Evolutionary conservation across 2,329 filamentous ascomycete species (phyloP).

Genomic region (Phoma herbarum): DNA sequence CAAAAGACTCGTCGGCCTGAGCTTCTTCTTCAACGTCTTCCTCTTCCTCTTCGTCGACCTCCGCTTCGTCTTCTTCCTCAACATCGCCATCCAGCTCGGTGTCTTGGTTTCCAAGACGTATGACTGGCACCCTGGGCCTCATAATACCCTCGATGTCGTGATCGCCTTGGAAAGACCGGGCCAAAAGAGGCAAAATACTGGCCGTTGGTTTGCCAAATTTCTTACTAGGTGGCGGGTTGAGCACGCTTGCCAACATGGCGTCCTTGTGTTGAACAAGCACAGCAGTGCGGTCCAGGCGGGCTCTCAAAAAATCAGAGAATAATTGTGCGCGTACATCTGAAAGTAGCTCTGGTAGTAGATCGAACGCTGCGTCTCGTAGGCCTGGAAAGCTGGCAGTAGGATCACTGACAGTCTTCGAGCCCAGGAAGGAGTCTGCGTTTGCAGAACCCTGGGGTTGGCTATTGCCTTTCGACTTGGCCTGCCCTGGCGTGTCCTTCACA

Average conservation of each 20-base stretch:
- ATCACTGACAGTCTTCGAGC: constrained; percentile 46
- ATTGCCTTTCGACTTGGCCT: constrained; percentile 54
- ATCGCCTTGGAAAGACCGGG: constrained; percentile 69
- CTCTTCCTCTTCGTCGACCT: constrained; percentile 31
- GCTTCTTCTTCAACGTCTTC: constrained; percentile 23
- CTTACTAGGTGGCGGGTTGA: constrained; percentile 75
- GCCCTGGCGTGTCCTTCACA: constrained; percentile 49
- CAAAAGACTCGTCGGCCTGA: constrained; percentile 65
- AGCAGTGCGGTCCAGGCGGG: constrained; percentile 81
- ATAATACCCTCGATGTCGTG: constrained; percentile 77
- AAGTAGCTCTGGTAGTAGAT: constrained; percentile 70
- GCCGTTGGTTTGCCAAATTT: constrained; percentile 68
- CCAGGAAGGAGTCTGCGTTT: constrained; percentile 78
- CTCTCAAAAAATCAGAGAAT: constrained; percentile 75
- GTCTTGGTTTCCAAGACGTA: constrained; percentile 40
- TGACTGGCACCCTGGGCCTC: constrained; percentile 57
- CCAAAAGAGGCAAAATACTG: constrained; percentile 82
- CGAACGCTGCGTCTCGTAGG: constrained; percentile 65
- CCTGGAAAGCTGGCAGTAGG: constrained; percentile 51
- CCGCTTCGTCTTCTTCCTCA: constrained; percentile 37
- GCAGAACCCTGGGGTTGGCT: constrained; percentile 51
- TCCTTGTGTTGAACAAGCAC: constrained; percentile 74
- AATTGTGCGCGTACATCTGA: constrained; percentile 70
- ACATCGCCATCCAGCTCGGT: constrained; percentile 33
- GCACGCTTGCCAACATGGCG: constrained; percentile 81